Percentiles rank a stretch among this genome's conserved stretches.
Evolutionary conservation across 164 flowering plant genomes (phyloP).

Genomic region (Magnolia officinalis): DNA sequence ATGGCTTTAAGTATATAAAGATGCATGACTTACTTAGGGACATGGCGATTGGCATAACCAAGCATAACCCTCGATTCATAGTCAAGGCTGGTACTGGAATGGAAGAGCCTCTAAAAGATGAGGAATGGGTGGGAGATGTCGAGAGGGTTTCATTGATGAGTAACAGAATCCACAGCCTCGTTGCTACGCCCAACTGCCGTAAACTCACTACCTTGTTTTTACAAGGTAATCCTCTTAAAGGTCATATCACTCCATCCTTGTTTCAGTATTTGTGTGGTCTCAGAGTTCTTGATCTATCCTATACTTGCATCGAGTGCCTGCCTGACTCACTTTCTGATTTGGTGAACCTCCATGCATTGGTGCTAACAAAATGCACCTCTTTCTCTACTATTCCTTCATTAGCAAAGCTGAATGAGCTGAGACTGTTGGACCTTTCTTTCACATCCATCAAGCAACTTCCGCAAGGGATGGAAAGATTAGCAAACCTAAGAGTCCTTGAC

Average conservation of each 20-base stretch:
- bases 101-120: background rate
- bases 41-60: background rate
- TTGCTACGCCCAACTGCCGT: background rate
- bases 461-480: background rate
- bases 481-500: background rate
- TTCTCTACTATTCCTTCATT: background rate
- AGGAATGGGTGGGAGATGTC: background rate
- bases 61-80: background rate
- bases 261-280: background rate
- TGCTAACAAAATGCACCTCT: background rate
- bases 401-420: slow-evolving; percentile 2
- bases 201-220: background rate
- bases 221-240: background rate
- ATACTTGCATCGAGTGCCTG: background rate
- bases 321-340: slow-evolving; percentile 1
- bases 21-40: background rate
- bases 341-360: background rate
- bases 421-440: background rate
- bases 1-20: background rate
- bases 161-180: background rate
- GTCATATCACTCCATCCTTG: background rate
- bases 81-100: background rate
- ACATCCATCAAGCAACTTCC: background rate
- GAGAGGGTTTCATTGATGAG: too few relatives aligned
- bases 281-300: background rate